These are phyloP conservation scores for Talaromyces islandicus DNA, from an alignment of 2,329 filamentous ascomycete species.

Conservation along the genomic window DNA sequence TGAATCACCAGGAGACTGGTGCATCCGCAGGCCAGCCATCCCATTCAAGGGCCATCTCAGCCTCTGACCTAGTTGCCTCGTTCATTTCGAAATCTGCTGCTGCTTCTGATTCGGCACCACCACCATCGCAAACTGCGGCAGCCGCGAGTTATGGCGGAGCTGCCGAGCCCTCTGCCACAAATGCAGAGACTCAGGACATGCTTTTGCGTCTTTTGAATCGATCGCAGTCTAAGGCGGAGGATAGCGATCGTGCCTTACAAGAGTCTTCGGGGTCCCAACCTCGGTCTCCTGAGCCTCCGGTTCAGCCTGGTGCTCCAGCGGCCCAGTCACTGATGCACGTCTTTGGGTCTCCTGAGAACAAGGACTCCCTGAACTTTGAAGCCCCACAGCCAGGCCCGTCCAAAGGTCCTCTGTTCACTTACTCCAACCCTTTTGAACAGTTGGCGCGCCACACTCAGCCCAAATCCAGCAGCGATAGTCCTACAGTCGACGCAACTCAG, in stretches of 20 bases:
- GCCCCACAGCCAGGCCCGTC: conserved; percentile 30
- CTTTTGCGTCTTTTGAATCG: conserved; percentile 80
- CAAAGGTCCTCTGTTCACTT: conserved; percentile 55
- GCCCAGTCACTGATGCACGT: conserved; percentile 27
- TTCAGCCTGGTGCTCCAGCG: conserved; percentile 14
- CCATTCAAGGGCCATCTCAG: conserved; percentile 41
- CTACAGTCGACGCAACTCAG: conserved; percentile 26
- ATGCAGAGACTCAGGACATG: conserved; percentile 69
- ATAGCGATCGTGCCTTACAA: neutral
- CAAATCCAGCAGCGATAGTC: conserved; percentile 35
- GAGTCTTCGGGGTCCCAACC: conserved; percentile 13
- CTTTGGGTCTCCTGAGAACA: conserved; percentile 23
- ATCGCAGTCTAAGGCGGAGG: conserved; percentile 40
- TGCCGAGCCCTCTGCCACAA: conserved; percentile 14
- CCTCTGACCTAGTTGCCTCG: conserved; percentile 53
- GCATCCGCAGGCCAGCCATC: conserved; percentile 17
- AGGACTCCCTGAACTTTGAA: conserved; percentile 31
- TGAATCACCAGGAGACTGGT: conserved; percentile 20
- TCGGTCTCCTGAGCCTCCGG: conserved; percentile 1
- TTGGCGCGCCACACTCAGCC: conserved; percentile 52
- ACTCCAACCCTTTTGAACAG: conserved; percentile 67
- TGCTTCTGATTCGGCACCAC: conserved; percentile 13
- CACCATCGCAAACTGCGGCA: conserved; percentile 22
- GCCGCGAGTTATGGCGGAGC: conserved; percentile 18
- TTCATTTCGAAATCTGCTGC: conserved; percentile 44